phyloP scores from a whole-genome alignment of 2,329 filamentous ascomycete genomes.

The Penicillium fuscoglaucum region DNA sequence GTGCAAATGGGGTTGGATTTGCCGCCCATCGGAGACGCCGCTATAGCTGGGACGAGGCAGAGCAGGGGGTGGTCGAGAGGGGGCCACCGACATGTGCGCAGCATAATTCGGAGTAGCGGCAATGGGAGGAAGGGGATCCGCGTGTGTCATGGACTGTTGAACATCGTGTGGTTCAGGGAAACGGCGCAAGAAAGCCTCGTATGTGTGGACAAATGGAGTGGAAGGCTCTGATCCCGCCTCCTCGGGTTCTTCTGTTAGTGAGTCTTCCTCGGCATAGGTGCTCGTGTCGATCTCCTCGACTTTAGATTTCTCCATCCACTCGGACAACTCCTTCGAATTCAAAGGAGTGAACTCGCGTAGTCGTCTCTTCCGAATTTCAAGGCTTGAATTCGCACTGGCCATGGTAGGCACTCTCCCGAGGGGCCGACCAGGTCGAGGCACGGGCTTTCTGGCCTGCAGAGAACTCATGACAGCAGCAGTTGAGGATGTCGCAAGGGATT shows the following conservation, averaged over 20 bases:
- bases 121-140: conserved; percentile 34
- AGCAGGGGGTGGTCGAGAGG: conserved; percentile 66
- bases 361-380: conserved; percentile 57
- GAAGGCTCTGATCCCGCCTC: conserved; percentile 50
- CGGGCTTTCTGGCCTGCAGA: conserved; percentile 39
- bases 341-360: conserved; percentile 67
- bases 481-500: conserved; percentile 60
- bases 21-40: conserved; percentile 67
- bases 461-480: conserved; percentile 54
- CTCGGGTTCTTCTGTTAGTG: conserved; percentile 43
- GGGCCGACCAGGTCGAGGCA: conserved; percentile 47
- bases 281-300: conserved; percentile 59
- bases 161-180: conserved; percentile 70
- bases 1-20: conserved; percentile 44
- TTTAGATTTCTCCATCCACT: conserved; percentile 75
- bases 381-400: conserved; percentile 51
- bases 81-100: conserved; percentile 56
- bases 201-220: conserved; percentile 63
- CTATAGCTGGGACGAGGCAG: conserved; percentile 74
- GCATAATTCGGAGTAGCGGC: conserved; percentile 38
- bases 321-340: conserved; percentile 75
- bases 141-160: conserved; percentile 57
- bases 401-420: conserved; percentile 55
- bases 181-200: conserved; percentile 79
- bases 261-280: conserved; percentile 42